A percentile compares a stretch with the other conserved stretches of the same genome.
phyloP scores from a whole-genome alignment of 306 rosid genomes.

The Arachis stenosperma region DNA sequence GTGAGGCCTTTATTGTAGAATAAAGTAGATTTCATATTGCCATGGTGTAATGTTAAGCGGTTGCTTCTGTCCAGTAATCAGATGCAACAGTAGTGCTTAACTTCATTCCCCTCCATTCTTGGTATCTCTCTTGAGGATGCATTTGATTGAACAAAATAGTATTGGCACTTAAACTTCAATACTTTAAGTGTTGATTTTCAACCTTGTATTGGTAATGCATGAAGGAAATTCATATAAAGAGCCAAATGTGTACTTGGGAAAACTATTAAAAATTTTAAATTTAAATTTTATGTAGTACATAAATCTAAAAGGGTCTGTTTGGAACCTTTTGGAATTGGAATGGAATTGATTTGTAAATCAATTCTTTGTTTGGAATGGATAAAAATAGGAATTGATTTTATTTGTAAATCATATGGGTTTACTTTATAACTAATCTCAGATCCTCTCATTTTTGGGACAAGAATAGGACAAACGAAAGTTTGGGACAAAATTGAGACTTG shows the following conservation, averaged over 20 bases:
- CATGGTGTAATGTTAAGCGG: conserved; percentile 21
- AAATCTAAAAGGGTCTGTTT: neutral
- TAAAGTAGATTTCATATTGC: conserved; percentile 29
- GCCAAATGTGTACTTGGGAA: conserved; percentile 6
- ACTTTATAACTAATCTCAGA: no score
- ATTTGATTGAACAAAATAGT: conserved; percentile 20
- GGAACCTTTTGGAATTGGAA: no score
- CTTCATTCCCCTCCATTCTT: conserved; percentile 7
- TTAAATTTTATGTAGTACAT: conserved; percentile 12
- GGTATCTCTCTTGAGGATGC: conserved; percentile 7
- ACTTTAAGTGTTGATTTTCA: conserved; percentile 12
- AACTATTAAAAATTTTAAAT: neutral
- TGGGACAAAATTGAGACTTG: no score
- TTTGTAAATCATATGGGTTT: no score
- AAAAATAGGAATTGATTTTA: no score
- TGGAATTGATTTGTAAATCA: no score
- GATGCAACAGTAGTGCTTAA: neutral
- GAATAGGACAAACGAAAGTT: no score
- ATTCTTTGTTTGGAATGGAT: no score
- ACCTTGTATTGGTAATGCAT: conserved; percentile 1
- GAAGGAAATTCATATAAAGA: neutral
- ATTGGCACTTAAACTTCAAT: neutral
- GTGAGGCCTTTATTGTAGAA: conserved; percentile 51
- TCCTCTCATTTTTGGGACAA: no score
- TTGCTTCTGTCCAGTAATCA: conserved; percentile 1